Evolutionary conservation across 495 filamentous ascomycete genomes (phyloP).

Genomic region (Tetracladium marchalianum): DNA sequence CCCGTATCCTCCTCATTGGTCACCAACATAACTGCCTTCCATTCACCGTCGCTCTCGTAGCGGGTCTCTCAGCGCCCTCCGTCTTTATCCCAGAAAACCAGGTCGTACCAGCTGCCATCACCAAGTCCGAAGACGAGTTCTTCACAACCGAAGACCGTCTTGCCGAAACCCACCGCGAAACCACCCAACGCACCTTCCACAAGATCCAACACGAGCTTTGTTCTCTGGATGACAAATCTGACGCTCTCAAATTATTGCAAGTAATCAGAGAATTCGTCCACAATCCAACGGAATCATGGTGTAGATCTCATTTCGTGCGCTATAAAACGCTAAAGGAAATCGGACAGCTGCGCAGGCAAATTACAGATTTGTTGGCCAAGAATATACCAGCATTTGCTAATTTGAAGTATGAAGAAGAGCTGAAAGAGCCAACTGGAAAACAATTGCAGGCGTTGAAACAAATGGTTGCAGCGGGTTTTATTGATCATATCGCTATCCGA

Average conservation of each 20-base stretch:
- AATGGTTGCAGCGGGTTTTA: conserved; percentile 84
- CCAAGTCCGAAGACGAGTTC: conserved; percentile 34
- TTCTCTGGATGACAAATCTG: conserved; percentile 69
- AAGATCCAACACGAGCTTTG: conserved; percentile 69
- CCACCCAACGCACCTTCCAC: conserved; percentile 60
- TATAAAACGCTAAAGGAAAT: conserved; percentile 81
- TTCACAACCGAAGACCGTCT: conserved; percentile 57
- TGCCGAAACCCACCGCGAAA: conserved; percentile 55
- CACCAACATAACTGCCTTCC: conserved; percentile 74
- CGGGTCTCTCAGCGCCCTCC: conserved; percentile 79
- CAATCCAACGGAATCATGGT: conserved; percentile 59
- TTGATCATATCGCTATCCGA: conserved; percentile 92
- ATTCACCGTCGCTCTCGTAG: conserved; percentile 81
- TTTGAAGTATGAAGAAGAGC: conserved; percentile 43
- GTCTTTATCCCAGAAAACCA: conserved; percentile 81
- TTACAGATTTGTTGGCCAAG: conserved; percentile 66
- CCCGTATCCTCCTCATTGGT: conserved; percentile 81
- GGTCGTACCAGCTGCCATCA: conserved; percentile 41
- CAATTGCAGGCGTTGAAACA: conserved; percentile 79
- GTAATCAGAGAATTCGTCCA: conserved; percentile 77
- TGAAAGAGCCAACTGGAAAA: conserved; percentile 59
- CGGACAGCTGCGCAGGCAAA: conserved; percentile 68
- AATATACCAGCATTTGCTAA: conserved; percentile 61
- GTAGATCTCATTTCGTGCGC: conserved; percentile 70
- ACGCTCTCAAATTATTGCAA: conserved; percentile 84